These are phyloP conservation scores for Fusarium musae DNA, from an alignment of 2,329 filamentous ascomycete genomes.

Conservation along the genomic window DNA sequence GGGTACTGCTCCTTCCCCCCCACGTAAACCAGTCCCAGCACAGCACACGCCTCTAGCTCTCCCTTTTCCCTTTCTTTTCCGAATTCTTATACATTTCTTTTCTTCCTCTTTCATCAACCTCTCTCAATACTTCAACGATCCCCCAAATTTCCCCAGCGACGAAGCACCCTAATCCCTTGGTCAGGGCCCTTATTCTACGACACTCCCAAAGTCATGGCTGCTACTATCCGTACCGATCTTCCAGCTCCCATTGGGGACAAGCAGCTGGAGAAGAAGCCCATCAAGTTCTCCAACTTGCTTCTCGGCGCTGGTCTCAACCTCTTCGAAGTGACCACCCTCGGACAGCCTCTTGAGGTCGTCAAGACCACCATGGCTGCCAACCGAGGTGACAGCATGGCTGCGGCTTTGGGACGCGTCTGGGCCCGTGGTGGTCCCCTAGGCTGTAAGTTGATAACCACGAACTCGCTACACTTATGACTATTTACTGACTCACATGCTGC, in stretches of 20 bases:
- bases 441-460: slow-evolving; percentile 72
- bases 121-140: slow-evolving; percentile 20
- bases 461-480: background rate
- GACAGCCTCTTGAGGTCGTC: slow-evolving; percentile 93
- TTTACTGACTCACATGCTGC: slow-evolving; percentile 42
- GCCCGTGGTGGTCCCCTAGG: slow-evolving; percentile 90
- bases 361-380: slow-evolving; percentile 99
- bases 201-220: slow-evolving; percentile 70
- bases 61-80: slow-evolving; percentile 18
- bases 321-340: slow-evolving; percentile 81
- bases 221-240: slow-evolving; percentile 66
- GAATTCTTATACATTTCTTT: slow-evolving; percentile 10
- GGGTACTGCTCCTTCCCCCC: slow-evolving; percentile 18
- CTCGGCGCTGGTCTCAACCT: slow-evolving; percentile 93
- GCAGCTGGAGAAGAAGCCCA: slow-evolving; percentile 94
- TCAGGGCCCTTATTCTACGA: slow-evolving; percentile 80
- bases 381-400: slow-evolving; percentile 85
- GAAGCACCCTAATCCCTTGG: slow-evolving; percentile 96
- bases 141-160: slow-evolving; percentile 65
- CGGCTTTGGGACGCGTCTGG: slow-evolving; percentile 90
- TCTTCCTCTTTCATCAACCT: slow-evolving; percentile 30
- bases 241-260: slow-evolving; percentile 61
- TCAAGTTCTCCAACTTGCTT: slow-evolving; percentile 99
- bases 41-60: slow-evolving; percentile 41
- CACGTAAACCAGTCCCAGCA: slow-evolving; percentile 25